Conservation (phyloP, 2,329 filamentous ascomycete species). For the Penicillium sp. region DNA sequence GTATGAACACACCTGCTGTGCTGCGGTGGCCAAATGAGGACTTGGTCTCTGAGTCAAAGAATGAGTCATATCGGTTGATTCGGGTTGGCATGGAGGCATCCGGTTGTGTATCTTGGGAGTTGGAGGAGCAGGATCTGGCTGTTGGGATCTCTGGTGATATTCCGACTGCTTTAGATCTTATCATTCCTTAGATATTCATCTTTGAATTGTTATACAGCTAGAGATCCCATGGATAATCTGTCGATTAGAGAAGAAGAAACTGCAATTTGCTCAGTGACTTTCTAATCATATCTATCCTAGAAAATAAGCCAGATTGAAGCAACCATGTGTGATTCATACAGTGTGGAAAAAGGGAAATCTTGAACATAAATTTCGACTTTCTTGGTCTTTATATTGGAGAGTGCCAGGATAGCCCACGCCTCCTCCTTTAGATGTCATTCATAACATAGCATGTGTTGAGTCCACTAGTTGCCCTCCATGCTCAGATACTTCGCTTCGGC, state of each 20-base stretch:
- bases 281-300: too few relatives aligned
- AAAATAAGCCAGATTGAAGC: too few relatives aligned
- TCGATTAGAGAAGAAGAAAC: too few relatives aligned
- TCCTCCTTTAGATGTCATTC: background rate
- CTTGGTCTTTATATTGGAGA: too few relatives aligned
- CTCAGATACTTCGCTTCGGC: conserved; percentile 73
- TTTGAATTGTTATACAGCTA: background rate
- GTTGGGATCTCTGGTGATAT: conserved; percentile 18
- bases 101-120: conserved; percentile 23
- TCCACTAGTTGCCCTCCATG: conserved; percentile 36
- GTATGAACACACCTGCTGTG: conserved; percentile 27
- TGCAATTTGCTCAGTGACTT: too few relatives aligned
- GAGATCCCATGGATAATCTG: background rate
- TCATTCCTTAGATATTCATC: background rate
- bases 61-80: conserved; percentile 17
- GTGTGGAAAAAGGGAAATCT: too few relatives aligned
- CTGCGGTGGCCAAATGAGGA: conserved; percentile 29
- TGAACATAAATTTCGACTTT: too few relatives aligned
- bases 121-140: conserved; percentile 21
- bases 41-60: conserved; percentile 12
- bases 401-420: background rate
- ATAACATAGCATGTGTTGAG: background rate
- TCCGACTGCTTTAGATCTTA: background rate
- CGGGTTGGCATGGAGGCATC: conserved; percentile 24
- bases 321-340: too few relatives aligned